Conservation (phyloP, 257 asterid genomes). For the Rauvolfia tetraphylla region DNA sequence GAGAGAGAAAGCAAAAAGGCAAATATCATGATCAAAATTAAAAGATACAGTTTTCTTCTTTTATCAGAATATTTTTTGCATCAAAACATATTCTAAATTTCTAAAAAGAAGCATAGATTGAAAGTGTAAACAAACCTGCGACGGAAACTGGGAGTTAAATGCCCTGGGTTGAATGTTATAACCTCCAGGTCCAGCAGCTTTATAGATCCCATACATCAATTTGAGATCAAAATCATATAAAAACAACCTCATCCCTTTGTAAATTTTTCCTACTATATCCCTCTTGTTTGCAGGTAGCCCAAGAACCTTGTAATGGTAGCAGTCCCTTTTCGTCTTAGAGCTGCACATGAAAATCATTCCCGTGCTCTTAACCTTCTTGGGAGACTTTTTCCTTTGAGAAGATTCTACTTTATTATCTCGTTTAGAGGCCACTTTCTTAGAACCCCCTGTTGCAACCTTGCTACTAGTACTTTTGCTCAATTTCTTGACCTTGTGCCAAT, state of each 20-base stretch:
- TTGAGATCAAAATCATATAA: slow-evolving; percentile 68
- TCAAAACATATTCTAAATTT: neutral
- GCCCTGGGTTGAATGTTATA: slow-evolving; percentile 80
- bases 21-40: neutral
- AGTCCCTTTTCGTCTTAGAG: slow-evolving; percentile 77
- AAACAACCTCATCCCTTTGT: slow-evolving; percentile 84
- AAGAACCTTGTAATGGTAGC: slow-evolving; percentile 67
- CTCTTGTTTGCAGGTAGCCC: slow-evolving; percentile 90
- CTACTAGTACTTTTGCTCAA: slow-evolving; percentile 22
- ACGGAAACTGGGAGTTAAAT: slow-evolving; percentile 82
- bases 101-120: neutral
- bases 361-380: slow-evolving; percentile 62
- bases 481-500: slow-evolving; percentile 31
- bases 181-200: slow-evolving; percentile 86
- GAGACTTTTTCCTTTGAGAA: slow-evolving; percentile 37
- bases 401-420: slow-evolving; percentile 43
- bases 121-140: slow-evolving; percentile 63
- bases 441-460: slow-evolving; percentile 22
- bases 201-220: slow-evolving; percentile 83
- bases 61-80: slow-evolving; percentile 1
- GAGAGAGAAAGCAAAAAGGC: neutral
- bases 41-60: too few relatives aligned
- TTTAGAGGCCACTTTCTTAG: slow-evolving; percentile 35
- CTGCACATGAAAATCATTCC: slow-evolving; percentile 97
- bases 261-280: slow-evolving; percentile 62